Evolutionary conservation across 2,329 filamentous ascomycete genomes (phyloP).

Genomic region (Cytospora chrysosperma): DNA sequence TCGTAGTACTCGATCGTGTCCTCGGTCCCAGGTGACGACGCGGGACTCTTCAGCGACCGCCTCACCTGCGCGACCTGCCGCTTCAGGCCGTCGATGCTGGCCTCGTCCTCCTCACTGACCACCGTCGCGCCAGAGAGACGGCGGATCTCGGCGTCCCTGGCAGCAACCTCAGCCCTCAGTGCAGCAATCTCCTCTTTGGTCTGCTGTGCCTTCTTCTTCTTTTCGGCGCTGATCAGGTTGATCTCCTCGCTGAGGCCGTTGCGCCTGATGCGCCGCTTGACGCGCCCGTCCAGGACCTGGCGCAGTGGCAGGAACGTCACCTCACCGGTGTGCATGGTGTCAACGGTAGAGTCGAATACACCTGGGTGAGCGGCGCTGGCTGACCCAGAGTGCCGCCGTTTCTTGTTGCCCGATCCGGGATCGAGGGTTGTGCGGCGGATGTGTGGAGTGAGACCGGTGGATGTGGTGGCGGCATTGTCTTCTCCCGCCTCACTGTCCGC

Average conservation of each 20-base stretch:
- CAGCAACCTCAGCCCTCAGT: slow-evolving; percentile 48
- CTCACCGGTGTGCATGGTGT: slow-evolving; percentile 35
- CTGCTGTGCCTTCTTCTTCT: slow-evolving; percentile 39
- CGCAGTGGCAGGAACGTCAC: slow-evolving; percentile 50
- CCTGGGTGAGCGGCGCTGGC: slow-evolving; percentile 24
- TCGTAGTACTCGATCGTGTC: slow-evolving; percentile 23
- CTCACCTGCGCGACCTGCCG: slow-evolving; percentile 11
- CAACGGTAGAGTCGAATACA: slow-evolving; percentile 22
- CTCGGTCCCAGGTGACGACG: slow-evolving; percentile 7
- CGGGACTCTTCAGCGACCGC: slow-evolving; percentile 19
- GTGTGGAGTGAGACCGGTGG: slow-evolving; percentile 60
- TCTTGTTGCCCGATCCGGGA: slow-evolving; percentile 30
- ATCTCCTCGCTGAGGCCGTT: slow-evolving; percentile 59
- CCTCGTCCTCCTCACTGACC: slow-evolving; percentile 6
- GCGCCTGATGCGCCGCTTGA: slow-evolving; percentile 56
- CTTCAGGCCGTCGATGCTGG: slow-evolving; percentile 21
- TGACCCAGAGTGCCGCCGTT: slow-evolving; percentile 48
- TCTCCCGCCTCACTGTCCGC: slow-evolving; percentile 26
- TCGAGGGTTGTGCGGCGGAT: slow-evolving; percentile 50
- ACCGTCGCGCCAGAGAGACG: slow-evolving; percentile 40
- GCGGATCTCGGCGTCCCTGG: slow-evolving; percentile 53
- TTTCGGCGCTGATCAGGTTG: slow-evolving; percentile 50
- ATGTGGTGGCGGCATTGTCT: slow-evolving; percentile 25
- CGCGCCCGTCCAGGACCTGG: slow-evolving; percentile 56
- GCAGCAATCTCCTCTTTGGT: slow-evolving; percentile 48